phyloP scores from a whole-genome alignment of 1,139 yeast genomes.

The Sugiyamaella neomexicana region DNA sequence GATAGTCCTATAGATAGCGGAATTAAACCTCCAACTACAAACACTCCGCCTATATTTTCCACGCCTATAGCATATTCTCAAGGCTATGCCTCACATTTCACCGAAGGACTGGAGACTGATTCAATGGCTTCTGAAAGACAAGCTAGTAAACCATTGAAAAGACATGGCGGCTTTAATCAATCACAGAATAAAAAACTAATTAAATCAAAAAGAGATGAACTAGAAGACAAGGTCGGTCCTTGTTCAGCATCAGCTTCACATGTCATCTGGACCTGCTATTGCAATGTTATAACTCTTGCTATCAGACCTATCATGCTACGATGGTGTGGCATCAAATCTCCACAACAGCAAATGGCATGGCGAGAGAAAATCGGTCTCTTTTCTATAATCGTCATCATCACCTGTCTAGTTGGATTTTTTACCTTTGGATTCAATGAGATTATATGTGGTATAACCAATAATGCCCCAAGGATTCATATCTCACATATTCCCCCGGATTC shows the following conservation, averaged over 20 bases:
- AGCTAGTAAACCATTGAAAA: background rate
- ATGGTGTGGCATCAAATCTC: slow-evolving; percentile 65
- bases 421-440: slow-evolving; percentile 83
- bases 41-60: background rate
- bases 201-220: slow-evolving; percentile 11
- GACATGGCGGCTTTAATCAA: background rate
- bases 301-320: slow-evolving; percentile 78
- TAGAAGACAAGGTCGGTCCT: slow-evolving; percentile 13
- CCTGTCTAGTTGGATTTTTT: slow-evolving; percentile 70
- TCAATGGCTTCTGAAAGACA: background rate
- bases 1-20: background rate
- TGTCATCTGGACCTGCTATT: slow-evolving; percentile 68
- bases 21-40: background rate
- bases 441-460: slow-evolving; percentile 53
- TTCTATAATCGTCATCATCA: slow-evolving; percentile 64
- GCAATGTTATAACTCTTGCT: slow-evolving; percentile 75
- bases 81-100: background rate
- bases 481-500: slow-evolving; percentile 57
- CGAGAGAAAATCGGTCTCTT: slow-evolving; percentile 82
- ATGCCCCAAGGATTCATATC: slow-evolving; percentile 51
- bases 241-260: slow-evolving; percentile 16
- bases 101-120: slow-evolving; percentile 2
- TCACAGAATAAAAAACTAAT: slow-evolving; percentile 8
- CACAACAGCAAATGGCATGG: slow-evolving; percentile 86
- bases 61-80: background rate